Evolutionary conservation across 768 basidiomycete genomes (phyloP), one percentile per base, ranked within the genome.

Genomic region (Hemileccinum rubropunctum): DNA sequence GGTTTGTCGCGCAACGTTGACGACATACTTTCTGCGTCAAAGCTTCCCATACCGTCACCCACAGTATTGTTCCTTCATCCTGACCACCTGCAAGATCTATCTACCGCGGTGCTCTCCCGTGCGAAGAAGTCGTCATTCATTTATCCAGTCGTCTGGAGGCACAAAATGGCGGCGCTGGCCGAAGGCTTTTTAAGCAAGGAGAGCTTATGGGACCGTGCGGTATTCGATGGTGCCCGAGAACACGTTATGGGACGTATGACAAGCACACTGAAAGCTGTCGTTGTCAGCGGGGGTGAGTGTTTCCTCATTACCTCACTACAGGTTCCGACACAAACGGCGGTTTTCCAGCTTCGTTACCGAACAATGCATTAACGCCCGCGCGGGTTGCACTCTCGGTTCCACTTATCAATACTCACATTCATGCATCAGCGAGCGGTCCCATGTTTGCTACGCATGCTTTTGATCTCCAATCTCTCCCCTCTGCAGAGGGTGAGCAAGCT

Each of bases 171-270:
- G 0, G 79, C 76, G 3, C 67, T 94, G 4, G 62, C 68, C 0
- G 86, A 90, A 49, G 94, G 94, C 5, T 88, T 84, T 56, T 55
- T 92, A 35, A 84, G 80, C 14, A 85, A 85, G 61, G 83, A 87
- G 50, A 86, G 87, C 50, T 64, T 91, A n/a, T 92, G 90, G 86
- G 93, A 97, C 63, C 78, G 84, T 45, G 69, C 86, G 11, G 79
- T 91, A 26, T 88, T 91, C 64, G 83, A 84, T 48, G 67, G 70
- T 11, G 85, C 90, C 11, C 76, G 94, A 20, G 74, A 73, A 34
- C 63, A 71, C 54, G 75, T 82, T 26, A 62, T 89, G 51, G 82
- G 86, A 49, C 77, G 81, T 13, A 76, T 78, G 44, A 82, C 83
- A 3, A 73, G 77, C 1, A 79, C 81, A 20, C 54, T 94, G 34